Evolutionary conservation across 192 early-diverging fungal genomes (phyloP).

Genomic region (Podila verticillata): DNA sequence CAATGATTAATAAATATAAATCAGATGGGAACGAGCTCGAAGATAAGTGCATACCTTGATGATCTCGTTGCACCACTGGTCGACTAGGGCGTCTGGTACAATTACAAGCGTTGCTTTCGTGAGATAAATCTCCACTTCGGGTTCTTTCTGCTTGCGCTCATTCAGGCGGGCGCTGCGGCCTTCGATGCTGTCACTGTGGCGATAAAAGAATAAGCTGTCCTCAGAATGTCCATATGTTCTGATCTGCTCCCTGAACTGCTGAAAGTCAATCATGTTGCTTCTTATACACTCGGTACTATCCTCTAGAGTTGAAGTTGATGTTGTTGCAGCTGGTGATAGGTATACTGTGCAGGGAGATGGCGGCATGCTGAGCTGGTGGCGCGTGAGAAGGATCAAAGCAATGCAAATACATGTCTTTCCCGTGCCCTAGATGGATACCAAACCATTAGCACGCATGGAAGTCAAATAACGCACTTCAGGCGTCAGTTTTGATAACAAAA

Average conservation of each 20-base stretch:
- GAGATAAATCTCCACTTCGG: slow-evolving; percentile 66
- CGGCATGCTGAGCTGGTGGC: slow-evolving; percentile 62
- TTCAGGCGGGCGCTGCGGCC: background rate
- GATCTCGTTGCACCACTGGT: slow-evolving; percentile 83
- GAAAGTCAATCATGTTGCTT: slow-evolving; percentile 52
- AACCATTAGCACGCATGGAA: too few species aligned
- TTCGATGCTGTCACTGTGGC: slow-evolving; percentile 47
- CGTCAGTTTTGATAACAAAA: background rate
- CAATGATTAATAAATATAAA: background rate
- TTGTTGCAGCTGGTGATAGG: too few species aligned
- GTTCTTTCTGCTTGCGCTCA: too few species aligned
- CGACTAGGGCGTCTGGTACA: slow-evolving; percentile 56
- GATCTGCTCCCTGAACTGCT: slow-evolving; percentile 51
- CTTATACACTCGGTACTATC: too few species aligned
- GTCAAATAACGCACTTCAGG: background rate
- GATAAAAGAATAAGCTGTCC: slow-evolving; percentile 65
- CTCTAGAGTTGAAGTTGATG: too few species aligned
- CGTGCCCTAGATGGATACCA: slow-evolving; percentile 60
- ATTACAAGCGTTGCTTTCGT: slow-evolving; percentile 76
- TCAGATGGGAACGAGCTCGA: too few species aligned
- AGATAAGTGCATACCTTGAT: slow-evolving; percentile 69
- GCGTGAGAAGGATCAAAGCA: slow-evolving; percentile 70
- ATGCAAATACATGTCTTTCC: slow-evolving; percentile 83
- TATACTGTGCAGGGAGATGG: slow-evolving; percentile 46
- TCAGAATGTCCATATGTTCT: slow-evolving; percentile 49